Evolutionary conservation across 257 asterid genomes (phyloP), one percentile per base, ranked within the genome.

Genomic region (Parsonsia alboflavescens): DNA sequence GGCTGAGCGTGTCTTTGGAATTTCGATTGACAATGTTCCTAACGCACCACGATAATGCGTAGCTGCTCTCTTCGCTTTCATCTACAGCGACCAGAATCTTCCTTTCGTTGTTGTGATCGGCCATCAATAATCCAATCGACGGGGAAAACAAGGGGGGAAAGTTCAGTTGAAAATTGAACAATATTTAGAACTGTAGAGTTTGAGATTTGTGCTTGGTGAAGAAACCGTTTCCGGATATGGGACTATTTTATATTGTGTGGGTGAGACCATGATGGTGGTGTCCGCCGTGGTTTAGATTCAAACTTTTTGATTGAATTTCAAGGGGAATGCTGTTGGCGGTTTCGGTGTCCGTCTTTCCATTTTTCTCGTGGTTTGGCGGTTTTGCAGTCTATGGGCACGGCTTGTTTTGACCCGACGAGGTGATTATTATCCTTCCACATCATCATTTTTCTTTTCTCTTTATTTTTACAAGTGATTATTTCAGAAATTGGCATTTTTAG

Each of bases 11-110:
- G 61, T 91, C 92, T 61, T 78, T 75, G 87, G 81, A 81, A 79
- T 77, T 78, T 0, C 30, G 52, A 24, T 63, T 3, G 10, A 86
- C 28, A 15, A 88, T 53, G 78, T 87, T 91, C 7, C 78, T 36
- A 70, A 90, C 85, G 33, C 91, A 90, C 97, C 97, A 90, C 48
- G 90, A 76, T 57, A 91, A 88, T 0, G 96, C 96, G 48, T 90
- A 84, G 13, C 57, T 28, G 80, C 96, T 88, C 79, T 91, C 97
- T 0, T 88, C 90, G 11, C 97, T 81, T 86, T 85, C 90, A 73
- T 90, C 97, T 1, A 91, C 87, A 2, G 93, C 96, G 19, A 88
- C 88, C 80, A 91, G 78, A 52, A 91, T 84, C 85, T 75, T 86
- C 13, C 90, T 80, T 52, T 73, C 85, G 58, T 72, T 75, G 75